phyloP scores from a whole-genome alignment of 2,329 filamentous ascomycete genomes.

The Aspergillus pseudotamarii region DNA sequence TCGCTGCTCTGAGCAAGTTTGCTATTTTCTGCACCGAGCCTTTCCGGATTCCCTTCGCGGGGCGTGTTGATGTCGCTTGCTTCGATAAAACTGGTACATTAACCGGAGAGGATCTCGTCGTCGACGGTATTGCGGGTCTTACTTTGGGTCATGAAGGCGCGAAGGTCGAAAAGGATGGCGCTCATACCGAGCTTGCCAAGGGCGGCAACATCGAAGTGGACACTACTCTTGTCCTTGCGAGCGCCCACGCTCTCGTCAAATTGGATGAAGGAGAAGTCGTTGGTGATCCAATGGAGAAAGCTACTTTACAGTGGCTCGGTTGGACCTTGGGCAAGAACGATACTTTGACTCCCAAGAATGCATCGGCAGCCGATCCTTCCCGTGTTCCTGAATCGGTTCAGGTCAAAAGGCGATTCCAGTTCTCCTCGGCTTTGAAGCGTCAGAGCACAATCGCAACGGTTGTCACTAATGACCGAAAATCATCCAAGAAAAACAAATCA shows the following conservation, averaged over 20 bases:
- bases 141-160: constrained; percentile 70
- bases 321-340: constrained; percentile 94
- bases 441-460: constrained; percentile 93
- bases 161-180: constrained; percentile 74
- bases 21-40: constrained; percentile 99
- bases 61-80: constrained; percentile 92
- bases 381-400: constrained; percentile 73
- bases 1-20: constrained; percentile 90
- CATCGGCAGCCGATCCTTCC: constrained; percentile 44
- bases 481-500: constrained; percentile 74
- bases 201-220: constrained; percentile 73
- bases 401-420: constrained; percentile 95
- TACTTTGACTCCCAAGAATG: constrained; percentile 68
- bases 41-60: constrained; percentile 95
- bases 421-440: constrained; percentile 93
- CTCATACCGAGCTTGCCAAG: constrained; percentile 75
- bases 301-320: constrained; percentile 82
- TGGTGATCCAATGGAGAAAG: constrained; percentile 98
- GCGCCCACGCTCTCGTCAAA: constrained; percentile 92
- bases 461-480: constrained; percentile 69
- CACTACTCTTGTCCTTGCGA: constrained; percentile 90
- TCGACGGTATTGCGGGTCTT: constrained; percentile 93
- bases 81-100: constrained; percentile 98
- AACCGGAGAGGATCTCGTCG: constrained; percentile 93
- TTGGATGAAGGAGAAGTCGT: constrained; percentile 96